phyloP scores from a whole-genome alignment of 2,329 filamentous ascomycete genomes.

The Diaporthe sp. region DNA sequence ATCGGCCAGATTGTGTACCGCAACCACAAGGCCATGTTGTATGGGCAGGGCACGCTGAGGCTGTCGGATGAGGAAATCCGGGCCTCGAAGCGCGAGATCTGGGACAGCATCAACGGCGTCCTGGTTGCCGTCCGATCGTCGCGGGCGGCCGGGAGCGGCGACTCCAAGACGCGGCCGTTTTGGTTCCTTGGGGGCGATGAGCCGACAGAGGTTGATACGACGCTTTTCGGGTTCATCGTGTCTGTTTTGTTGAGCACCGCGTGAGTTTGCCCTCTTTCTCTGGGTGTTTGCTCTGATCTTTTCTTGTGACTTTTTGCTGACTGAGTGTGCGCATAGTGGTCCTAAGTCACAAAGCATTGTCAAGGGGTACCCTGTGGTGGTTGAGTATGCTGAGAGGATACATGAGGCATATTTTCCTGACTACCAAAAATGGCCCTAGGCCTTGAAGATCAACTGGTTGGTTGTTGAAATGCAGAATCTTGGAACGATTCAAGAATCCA shows the following conservation, averaged over 20 bases:
- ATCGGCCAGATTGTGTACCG: conserved; percentile 66
- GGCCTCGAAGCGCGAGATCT: conserved; percentile 63
- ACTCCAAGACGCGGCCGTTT: conserved; percentile 56
- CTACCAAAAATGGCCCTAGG: conserved; percentile 59
- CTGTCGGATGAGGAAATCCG: conserved; percentile 65
- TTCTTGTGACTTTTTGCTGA: conserved; percentile 11
- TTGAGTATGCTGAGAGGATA: conserved; percentile 70
- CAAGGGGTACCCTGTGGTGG: conserved; percentile 60
- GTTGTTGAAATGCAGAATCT: neutral
- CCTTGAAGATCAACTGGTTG: neutral
- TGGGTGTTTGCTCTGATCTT: neutral
- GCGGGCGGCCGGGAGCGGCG: neutral
- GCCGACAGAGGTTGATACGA: conserved; percentile 71
- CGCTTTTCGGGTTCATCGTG: conserved; percentile 70
- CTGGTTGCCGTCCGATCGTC: conserved; percentile 49
- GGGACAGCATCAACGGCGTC: conserved; percentile 64
- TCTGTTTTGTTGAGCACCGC: conserved; percentile 66
- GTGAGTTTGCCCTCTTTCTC: conserved; percentile 56
- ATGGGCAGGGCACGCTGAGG: conserved; percentile 70
- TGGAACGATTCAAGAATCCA: neutral
- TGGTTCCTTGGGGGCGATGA: conserved; percentile 68
- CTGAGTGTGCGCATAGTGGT: conserved; percentile 50
- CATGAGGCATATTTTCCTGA: conserved; percentile 71
- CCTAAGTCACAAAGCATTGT: conserved; percentile 63
- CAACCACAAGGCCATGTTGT: conserved; percentile 57